Evolutionary conservation across 2,329 filamentous ascomycete species (phyloP).

Genomic region (Stenocarpella maydis): DNA sequence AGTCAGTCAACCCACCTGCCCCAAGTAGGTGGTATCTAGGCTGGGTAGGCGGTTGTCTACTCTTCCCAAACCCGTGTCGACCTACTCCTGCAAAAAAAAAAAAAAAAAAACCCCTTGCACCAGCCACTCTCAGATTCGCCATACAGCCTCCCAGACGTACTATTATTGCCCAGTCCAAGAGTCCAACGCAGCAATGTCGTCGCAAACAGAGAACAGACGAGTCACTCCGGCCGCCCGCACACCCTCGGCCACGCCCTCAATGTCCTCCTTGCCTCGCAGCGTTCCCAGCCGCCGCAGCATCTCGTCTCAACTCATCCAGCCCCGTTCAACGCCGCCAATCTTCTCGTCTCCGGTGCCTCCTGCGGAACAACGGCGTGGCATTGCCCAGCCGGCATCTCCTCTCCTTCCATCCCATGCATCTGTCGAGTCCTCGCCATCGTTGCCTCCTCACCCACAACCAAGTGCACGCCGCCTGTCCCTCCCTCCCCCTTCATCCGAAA

Average conservation of each 20-base stretch:
- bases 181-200: conserved; percentile 18
- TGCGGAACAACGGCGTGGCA: background rate
- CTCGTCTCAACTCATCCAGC: conserved; percentile 6
- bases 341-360: conserved; percentile 25
- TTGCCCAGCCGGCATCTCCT: background rate
- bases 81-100: no score
- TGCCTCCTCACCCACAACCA: conserved; percentile 23
- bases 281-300: conserved; percentile 13
- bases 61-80: background rate
- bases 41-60: background rate
- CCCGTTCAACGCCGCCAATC: conserved; percentile 28
- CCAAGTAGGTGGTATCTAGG: background rate
- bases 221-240: conserved; percentile 17
- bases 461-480: conserved; percentile 15
- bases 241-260: conserved; percentile 20
- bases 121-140: background rate
- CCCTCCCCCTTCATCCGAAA: background rate
- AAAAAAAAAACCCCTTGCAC: no score
- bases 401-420: background rate
- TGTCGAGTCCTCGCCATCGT: conserved; percentile 23
- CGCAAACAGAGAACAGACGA: background rate
- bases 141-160: background rate
- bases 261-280: background rate
- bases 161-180: background rate
- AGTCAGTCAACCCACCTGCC: background rate